Evolutionary conservation across 805 yeast species (phyloP).

Genomic region (Zygosaccharomyces gambellarensis): DNA sequence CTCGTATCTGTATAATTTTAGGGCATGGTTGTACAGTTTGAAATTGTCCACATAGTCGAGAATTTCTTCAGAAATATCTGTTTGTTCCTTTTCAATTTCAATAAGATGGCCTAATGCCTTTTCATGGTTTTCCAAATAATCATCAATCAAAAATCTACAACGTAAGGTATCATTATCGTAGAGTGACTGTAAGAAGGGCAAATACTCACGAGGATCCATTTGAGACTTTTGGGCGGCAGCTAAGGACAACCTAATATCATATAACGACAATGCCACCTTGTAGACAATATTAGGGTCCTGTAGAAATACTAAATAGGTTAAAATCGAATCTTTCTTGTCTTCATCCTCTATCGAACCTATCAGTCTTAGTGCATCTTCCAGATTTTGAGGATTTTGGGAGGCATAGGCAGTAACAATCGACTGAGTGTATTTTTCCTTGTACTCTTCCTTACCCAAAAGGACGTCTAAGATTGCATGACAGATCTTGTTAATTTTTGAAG

Average conservation of each 20-base stretch:
- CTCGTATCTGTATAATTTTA: constrained; percentile 57
- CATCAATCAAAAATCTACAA: constrained; percentile 73
- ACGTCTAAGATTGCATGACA: constrained; percentile 66
- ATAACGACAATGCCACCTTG: constrained; percentile 71
- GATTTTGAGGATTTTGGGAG: constrained; percentile 82
- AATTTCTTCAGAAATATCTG: constrained; percentile 36
- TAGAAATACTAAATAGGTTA: constrained; percentile 83
- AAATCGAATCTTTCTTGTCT: constrained; percentile 54
- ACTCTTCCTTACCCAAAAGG: constrained; percentile 44
- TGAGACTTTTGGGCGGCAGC: constrained; percentile 93
- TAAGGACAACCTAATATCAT: constrained; percentile 75
- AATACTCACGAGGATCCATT: constrained; percentile 94
- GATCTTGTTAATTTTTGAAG: constrained; percentile 66
- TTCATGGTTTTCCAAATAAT: constrained; percentile 58
- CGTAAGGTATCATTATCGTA: constrained; percentile 64
- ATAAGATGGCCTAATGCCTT: constrained; percentile 66
- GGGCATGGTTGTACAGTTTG: constrained; percentile 62
- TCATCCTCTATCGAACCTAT: constrained; percentile 50
- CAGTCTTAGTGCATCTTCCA: constrained; percentile 64
- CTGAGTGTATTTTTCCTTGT: constrained; percentile 58
- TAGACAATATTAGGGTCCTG: constrained; percentile 85
- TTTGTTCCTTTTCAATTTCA: constrained; percentile 38
- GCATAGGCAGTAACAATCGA: constrained; percentile 87
- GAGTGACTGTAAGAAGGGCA: constrained; percentile 82
- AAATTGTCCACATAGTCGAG: constrained; percentile 66